Evolutionary conservation across 176 grass and related monocot species (phyloP), one percentile per base, ranked within the genome.

Genomic region (Oryza longistaminata): DNA sequence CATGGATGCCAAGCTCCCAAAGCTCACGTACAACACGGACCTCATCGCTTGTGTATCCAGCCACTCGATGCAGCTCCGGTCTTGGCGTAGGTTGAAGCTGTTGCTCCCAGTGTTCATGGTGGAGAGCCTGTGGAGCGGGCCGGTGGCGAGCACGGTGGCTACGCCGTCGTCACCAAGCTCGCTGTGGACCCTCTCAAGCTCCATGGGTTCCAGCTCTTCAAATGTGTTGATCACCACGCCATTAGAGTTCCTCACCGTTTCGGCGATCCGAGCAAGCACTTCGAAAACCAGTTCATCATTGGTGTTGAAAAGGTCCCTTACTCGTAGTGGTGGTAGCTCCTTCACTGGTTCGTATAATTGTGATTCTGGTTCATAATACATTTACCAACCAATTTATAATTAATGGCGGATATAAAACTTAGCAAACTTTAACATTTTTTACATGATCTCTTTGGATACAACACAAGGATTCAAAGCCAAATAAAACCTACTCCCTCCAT

Each of bases 21-120:
- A 92, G 78, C 90, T 88, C 27, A 79, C 86, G 0, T 91, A 91
- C 5, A 88, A 3, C 5, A 88, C 90, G 0, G 90, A 88, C 1
- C 1, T 25, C 0, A 13, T 1, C 0, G 16, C 12, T 26, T 82
- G 78, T 16, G 2, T 61, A 55, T 86, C 67, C 6, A 88, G 37
- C 86, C 82, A 92, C 3, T 42, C 22, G 13, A 92, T 74, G 72
- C 82, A 88, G 11, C 37, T 68, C 0, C 1, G 33, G 68, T 88
- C 78, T 33, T 72, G 40, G 0, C 16, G 3, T 2, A 70, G 1
- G 53, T 21, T 58, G 2, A 68, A 26, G 73, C 46, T 88, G 19
- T 52, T 83, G 14, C 17, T 58, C 0, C 25, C 34, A 1, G 61
- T 75, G 22, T 9, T 9, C 13, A 21, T 53, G 6, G 81, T 24